These are phyloP conservation scores for Ustilago loliicola DNA, from an alignment of 1,284 basidiomycete genomes.

Conservation along the genomic window DNA sequence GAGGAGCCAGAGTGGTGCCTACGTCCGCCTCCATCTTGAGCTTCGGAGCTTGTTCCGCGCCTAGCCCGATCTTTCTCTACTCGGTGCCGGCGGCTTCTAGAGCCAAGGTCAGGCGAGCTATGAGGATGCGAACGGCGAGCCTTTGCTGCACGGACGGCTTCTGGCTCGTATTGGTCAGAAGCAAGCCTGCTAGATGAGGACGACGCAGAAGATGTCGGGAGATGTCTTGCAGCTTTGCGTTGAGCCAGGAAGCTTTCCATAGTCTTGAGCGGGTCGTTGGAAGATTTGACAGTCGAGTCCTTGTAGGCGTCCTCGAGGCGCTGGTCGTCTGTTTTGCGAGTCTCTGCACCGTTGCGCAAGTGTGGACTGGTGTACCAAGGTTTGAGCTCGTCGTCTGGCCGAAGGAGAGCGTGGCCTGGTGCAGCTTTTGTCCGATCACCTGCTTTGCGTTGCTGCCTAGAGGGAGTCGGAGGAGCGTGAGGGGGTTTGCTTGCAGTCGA, in stretches of 20 bases:
- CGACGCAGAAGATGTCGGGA: neutral
- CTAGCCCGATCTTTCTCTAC: neutral
- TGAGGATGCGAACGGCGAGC: constrained; percentile 6
- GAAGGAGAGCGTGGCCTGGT: constrained; percentile 26
- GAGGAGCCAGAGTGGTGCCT: neutral
- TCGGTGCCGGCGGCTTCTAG: neutral
- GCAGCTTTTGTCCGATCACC: neutral
- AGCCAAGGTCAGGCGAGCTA: neutral
- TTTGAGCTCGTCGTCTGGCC: constrained; percentile 49
- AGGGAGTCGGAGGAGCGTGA: neutral
- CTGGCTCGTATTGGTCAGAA: constrained; percentile 40
- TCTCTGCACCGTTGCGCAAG: constrained; percentile 51
- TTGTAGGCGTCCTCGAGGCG: constrained; percentile 53
- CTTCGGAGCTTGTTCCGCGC: no score
- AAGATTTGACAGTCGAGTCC: constrained; percentile 49
- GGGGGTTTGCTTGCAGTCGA: neutral
- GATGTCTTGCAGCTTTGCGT: constrained; percentile 32
- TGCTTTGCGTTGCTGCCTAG: neutral
- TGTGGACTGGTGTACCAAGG: constrained; percentile 60
- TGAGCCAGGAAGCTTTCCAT: constrained; percentile 47
- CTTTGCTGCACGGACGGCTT: constrained; percentile 42
- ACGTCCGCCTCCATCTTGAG: neutral
- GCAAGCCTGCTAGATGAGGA: neutral
- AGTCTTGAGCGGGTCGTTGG: constrained; percentile 58
- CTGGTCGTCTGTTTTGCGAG: constrained; percentile 53